Base-by-base conservation (phyloP, 177 flowering plant genomes). In the Telopea speciosissima region DNA sequence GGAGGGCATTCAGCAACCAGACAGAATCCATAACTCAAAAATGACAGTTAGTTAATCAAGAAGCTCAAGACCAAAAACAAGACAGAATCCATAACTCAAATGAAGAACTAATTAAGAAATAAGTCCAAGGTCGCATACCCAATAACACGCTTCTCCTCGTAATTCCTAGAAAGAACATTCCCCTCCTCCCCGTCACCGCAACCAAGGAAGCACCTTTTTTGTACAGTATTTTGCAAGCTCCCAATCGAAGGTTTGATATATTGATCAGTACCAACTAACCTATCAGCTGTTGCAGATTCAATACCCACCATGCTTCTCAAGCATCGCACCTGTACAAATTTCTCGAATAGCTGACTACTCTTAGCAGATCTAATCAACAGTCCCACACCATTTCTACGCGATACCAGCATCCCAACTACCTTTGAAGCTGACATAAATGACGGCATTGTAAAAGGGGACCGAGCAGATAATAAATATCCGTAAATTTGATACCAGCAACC, bases 101-200 rank as follows among this genome's bases (percentile, higher is more conserved):
- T 28, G 31, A 28, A 49, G 19, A 49, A 49, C 3, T 11, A 12
- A 49, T 49, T 49, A 4, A 49, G 9, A 6, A 49, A 11, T 6
- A 49, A 49, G 19, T 12, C 8, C 3, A 49, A 70, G 31, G 66
- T 66, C 75, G 70, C 72, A 79, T 83, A 90, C 97, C 96, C 93
- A 44, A 92, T 16, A 8, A 88, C 83, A 24, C 81, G 86, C 75
- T 74, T 85, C 74, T 92, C 96, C 76, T 92, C 93, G 56, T 90
- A 83, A 16, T 83, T 79, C 74, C 85, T 90, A 1, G 96, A 85
- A 17, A 92, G 73, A 68, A 84, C 83, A 68, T 76, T 78, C 19
- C 87, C 93, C 71, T 90, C 90, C 49, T 86, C 92, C 12, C 97
- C 97, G 69, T 90, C 96, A 2, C 90, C 91, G 68, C 87, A 84